Evolutionary conservation across 495 filamentous ascomycete species (phyloP).

Genomic region (Podospora comata): DNA sequence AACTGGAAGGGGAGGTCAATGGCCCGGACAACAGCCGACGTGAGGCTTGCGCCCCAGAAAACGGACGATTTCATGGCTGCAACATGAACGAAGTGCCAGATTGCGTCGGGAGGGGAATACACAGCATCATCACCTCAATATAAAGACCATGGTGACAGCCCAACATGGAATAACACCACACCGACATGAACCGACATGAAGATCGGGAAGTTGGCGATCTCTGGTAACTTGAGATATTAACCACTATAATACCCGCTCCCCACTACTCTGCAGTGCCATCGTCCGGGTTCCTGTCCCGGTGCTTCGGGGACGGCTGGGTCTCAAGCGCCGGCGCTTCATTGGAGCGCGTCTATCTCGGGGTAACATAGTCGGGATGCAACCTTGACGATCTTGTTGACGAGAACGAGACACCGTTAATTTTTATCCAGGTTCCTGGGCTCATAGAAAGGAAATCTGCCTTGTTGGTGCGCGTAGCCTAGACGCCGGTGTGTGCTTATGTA

Average conservation of each 20-base stretch:
- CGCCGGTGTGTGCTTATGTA: not conserved
- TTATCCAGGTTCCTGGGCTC: not conserved
- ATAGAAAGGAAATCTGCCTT: not conserved
- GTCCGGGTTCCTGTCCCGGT: not conserved
- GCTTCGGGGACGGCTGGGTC: not conserved
- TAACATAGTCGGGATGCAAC: not conserved
- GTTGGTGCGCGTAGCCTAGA: not conserved
- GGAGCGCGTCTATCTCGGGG: not conserved
- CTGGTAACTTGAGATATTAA: not conserved
- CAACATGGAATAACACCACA: not conserved
- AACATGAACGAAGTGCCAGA: not conserved
- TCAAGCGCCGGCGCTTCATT: not conserved
- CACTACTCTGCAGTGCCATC: not conserved
- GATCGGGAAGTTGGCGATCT: not conserved
- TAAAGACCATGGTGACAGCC: not conserved
- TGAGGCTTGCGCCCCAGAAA: not conserved
- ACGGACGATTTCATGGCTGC: conserved; percentile 11
- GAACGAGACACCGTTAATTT: not conserved
- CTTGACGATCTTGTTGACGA: not conserved
- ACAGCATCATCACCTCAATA: not conserved
- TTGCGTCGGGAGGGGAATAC: not conserved
- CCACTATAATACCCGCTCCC: not conserved
- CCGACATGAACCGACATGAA: not conserved
- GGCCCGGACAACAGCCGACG: not conserved
- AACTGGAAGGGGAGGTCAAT: conserved; percentile 21